These are phyloP conservation scores for Begonia fuchsioides DNA, from an alignment of 306 rosid species.

Conservation along the genomic window DNA sequence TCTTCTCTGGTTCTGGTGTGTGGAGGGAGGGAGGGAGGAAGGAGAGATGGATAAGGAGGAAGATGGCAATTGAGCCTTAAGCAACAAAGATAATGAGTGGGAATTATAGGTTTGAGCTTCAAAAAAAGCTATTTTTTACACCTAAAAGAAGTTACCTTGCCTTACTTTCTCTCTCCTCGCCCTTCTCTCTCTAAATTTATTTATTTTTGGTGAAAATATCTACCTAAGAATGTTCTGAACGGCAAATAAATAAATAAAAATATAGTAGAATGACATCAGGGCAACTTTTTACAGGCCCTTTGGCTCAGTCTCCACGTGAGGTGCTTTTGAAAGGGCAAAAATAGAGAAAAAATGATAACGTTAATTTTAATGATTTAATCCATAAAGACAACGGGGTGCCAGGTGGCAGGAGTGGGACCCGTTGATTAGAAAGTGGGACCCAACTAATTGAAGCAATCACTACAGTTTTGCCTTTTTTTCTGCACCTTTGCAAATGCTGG, in stretches of 20 bases:
- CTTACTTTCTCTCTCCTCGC: constrained; percentile 4
- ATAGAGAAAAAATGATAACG: neutral
- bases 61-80: constrained; percentile 39
- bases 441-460: constrained; percentile 63
- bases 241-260: neutral
- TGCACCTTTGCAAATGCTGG: constrained; percentile 31
- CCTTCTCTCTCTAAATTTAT: neutral
- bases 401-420: constrained; percentile 77
- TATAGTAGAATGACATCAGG: constrained; percentile 1
- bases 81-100: constrained; percentile 90
- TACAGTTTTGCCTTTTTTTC: constrained; percentile 44
- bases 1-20: neutral
- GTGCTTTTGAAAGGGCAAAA: constrained; percentile 47
- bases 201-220: too few species aligned
- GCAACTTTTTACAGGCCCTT: constrained; percentile 42
- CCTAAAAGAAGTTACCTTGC: neutral
- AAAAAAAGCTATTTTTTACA: constrained; percentile 31
- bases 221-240: too few species aligned
- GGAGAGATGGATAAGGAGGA: constrained; percentile 7
- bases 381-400: constrained; percentile 53
- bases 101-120: constrained; percentile 74
- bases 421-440: constrained; percentile 51
- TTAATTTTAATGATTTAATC: constrained; percentile 46
- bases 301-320: constrained; percentile 99
- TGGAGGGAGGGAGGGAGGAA: neutral